Conservation (phyloP, 768 basidiomycete species). For the Clavulina sp. region DNA sequence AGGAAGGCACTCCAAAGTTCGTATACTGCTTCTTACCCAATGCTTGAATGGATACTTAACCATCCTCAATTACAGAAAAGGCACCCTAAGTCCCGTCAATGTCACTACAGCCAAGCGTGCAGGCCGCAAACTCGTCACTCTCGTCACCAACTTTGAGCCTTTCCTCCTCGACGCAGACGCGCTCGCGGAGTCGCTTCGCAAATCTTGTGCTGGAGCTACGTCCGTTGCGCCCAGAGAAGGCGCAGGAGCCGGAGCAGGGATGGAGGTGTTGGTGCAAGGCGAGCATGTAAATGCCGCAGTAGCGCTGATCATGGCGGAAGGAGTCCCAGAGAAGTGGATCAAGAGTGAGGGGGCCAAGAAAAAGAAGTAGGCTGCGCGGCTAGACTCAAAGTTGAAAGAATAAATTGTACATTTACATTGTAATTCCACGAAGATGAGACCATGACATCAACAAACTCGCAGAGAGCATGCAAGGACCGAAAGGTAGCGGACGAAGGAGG, state of each 20-base stretch:
- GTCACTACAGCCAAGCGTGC: slow-evolving; percentile 58
- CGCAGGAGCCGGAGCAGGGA: slow-evolving; percentile 29
- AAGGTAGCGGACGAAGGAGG: no score
- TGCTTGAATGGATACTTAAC: not conserved
- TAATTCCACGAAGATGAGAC: no score
- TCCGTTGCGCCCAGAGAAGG: slow-evolving; percentile 34
- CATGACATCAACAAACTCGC: no score
- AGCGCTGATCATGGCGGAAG: slow-evolving; percentile 47
- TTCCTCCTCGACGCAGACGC: slow-evolving; percentile 52
- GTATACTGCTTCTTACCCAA: slow-evolving; percentile 13
- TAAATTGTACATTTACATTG: no score
- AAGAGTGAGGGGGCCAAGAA: slow-evolving; percentile 25
- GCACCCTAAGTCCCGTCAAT: slow-evolving; percentile 48
- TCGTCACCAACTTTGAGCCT: slow-evolving; percentile 64
- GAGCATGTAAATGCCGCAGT: slow-evolving; percentile 52
- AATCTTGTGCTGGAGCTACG: slow-evolving; percentile 61
- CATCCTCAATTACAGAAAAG: slow-evolving; percentile 39
- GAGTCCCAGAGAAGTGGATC: slow-evolving; percentile 75
- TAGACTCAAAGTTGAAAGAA: no score
- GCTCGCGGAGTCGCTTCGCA: slow-evolving; percentile 63
- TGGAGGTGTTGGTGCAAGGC: slow-evolving; percentile 74
- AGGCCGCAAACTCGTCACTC: slow-evolving; percentile 58
- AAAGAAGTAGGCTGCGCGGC: slow-evolving; percentile 15
- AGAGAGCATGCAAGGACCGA: no score
- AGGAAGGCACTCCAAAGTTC: slow-evolving; percentile 42